Evolutionary conservation across 148 eudicot genomes (phyloP).

Genomic region (Beta vulgaris): DNA sequence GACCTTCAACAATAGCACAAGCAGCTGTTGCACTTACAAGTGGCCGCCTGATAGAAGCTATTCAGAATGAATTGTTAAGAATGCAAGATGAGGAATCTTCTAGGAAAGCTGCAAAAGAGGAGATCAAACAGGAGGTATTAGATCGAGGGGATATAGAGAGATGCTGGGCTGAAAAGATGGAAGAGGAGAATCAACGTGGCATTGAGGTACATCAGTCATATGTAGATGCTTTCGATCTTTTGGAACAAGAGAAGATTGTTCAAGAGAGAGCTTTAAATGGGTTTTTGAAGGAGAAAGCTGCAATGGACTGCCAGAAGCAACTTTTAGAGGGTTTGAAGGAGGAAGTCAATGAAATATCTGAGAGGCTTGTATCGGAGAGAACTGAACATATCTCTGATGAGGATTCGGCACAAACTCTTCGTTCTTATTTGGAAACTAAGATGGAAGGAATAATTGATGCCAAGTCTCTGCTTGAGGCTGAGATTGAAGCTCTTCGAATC

Average conservation of each 20-base stretch:
- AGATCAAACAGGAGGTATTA: constrained; percentile 55
- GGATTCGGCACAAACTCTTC: constrained; percentile 29
- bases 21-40: constrained; percentile 87
- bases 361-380: constrained; percentile 58
- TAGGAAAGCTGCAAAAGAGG: constrained; percentile 50
- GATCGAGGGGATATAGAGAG: constrained; percentile 67
- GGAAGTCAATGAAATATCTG: constrained; percentile 68
- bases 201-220: constrained; percentile 44
- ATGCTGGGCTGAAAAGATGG: constrained; percentile 60
- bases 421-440: constrained; percentile 44
- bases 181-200: constrained; percentile 50
- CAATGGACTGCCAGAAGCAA: constrained; percentile 84
- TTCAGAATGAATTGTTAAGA: constrained; percentile 53
- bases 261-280: constrained; percentile 50
- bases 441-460: constrained; percentile 61
- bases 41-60: constrained; percentile 63
- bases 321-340: constrained; percentile 58
- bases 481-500: constrained; percentile 84
- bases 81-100: constrained; percentile 57
- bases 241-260: constrained; percentile 54
- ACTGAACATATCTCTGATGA: constrained; percentile 47
- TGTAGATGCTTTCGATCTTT: constrained; percentile 37
- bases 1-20: constrained; percentile 84
- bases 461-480: constrained; percentile 80
- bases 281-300: constrained; percentile 63